Evolutionary conservation across 2,329 filamentous ascomycete genomes (phyloP).

Genomic region (Aspergillus oerlinghausenensis): DNA sequence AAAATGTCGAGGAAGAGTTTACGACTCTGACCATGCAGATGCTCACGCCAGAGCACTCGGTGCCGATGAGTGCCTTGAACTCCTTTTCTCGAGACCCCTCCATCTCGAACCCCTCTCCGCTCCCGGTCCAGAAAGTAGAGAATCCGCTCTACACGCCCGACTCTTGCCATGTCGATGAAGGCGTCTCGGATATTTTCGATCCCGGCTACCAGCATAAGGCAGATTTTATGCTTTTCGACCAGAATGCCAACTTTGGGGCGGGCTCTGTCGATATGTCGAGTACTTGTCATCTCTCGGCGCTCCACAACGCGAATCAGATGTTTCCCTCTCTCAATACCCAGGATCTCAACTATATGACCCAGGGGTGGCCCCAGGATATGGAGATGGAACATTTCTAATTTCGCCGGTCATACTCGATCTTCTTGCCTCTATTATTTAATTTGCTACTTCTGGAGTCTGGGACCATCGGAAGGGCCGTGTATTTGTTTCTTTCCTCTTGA

Average conservation of each 20-base stretch:
- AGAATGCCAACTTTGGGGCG: neutral
- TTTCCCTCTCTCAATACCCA: slow-evolving; percentile 16
- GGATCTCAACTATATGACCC: slow-evolving; percentile 10
- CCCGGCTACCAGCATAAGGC: slow-evolving; percentile 13
- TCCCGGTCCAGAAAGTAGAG: slow-evolving; percentile 22
- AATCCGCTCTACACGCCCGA: slow-evolving; percentile 27
- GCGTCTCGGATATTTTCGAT: slow-evolving; percentile 17
- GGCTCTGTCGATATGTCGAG: slow-evolving; percentile 5
- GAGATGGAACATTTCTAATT: slow-evolving; percentile 14
- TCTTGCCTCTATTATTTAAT: neutral
- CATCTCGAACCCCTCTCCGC: slow-evolving; percentile 17
- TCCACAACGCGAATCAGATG: slow-evolving; percentile 14
- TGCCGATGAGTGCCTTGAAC: slow-evolving; percentile 11
- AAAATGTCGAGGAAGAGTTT: slow-evolving; percentile 20
- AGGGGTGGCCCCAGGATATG: slow-evolving; percentile 16
- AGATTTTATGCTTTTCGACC: slow-evolving; percentile 24
- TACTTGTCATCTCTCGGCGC: neutral
- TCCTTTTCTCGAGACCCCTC: slow-evolving; percentile 14
- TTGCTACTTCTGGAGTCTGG: neutral
- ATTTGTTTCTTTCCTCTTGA: slow-evolving; percentile 6
- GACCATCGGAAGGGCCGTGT: slow-evolving; percentile 5
- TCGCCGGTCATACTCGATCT: neutral
- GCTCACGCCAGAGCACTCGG: slow-evolving; percentile 13
- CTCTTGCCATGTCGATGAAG: slow-evolving; percentile 19
- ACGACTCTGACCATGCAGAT: slow-evolving; percentile 23